phyloP scores from a whole-genome alignment of 192 early-diverging fungal genomes.

The Coemansia sp. region DNA sequence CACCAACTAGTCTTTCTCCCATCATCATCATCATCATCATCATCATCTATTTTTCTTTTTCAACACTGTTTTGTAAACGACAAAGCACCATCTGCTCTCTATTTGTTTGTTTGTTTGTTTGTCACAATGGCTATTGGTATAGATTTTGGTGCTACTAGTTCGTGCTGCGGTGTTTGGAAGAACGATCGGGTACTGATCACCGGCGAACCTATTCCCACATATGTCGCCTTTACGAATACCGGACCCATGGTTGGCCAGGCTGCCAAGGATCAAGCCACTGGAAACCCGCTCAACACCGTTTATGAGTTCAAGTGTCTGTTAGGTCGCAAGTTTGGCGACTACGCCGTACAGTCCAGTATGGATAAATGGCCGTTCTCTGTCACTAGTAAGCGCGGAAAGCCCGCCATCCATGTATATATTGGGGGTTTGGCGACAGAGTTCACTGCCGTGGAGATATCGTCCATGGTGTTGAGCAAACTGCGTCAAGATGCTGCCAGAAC shows the following conservation, averaged over 20 bases:
- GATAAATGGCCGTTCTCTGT: slow-evolving; percentile 98
- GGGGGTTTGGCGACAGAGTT: slow-evolving; percentile 91
- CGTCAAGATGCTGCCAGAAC: slow-evolving; percentile 90
- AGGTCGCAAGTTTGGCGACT: slow-evolving; percentile 86
- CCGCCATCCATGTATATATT: slow-evolving; percentile 87
- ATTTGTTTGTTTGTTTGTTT: background rate
- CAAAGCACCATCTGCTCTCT: background rate
- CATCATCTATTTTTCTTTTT: slow-evolving; percentile 14
- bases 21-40: background rate
- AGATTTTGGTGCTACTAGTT: slow-evolving; percentile 59
- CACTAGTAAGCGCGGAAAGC: slow-evolving; percentile 75
- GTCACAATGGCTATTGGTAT: slow-evolving; percentile 56
- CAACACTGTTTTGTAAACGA: background rate
- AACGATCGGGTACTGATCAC: slow-evolving; percentile 86
- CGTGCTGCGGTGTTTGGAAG: slow-evolving; percentile 63
- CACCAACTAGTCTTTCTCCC: slow-evolving; percentile 14
- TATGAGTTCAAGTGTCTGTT: slow-evolving; percentile 98
- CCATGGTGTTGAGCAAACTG: slow-evolving; percentile 97
- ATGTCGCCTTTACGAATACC: slow-evolving; percentile 91
- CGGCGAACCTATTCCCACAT: slow-evolving; percentile 94
- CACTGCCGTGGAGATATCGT: slow-evolving; percentile 93
- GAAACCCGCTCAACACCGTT: slow-evolving; percentile 96
- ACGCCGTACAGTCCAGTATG: slow-evolving; percentile 96
- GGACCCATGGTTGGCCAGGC: slow-evolving; percentile 98
- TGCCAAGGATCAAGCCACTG: slow-evolving; percentile 97